A percentile compares a stretch with the other conserved stretches of the same genome.
phyloP scores from a whole-genome alignment of 2,329 filamentous ascomycete genomes.

The Fusarium albosuccineum region DNA sequence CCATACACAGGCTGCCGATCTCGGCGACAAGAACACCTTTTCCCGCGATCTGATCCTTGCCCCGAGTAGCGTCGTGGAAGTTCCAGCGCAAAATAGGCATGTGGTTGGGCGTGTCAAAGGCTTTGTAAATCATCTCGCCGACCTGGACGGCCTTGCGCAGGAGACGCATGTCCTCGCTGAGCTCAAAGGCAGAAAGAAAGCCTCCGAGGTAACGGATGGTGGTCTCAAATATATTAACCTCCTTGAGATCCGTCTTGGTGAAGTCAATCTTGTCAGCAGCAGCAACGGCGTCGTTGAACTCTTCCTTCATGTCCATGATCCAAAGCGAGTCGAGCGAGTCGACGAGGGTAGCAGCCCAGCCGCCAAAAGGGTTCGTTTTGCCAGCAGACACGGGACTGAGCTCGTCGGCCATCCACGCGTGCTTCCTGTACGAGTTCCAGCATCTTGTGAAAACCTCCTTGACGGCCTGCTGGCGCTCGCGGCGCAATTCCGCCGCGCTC shows the following conservation, averaged over 20 bases:
- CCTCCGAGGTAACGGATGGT: conserved; percentile 79
- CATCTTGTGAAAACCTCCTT: conserved; percentile 54
- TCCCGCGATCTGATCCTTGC: conserved; percentile 47
- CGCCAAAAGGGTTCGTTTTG: conserved; percentile 70
- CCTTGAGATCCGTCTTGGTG: conserved; percentile 58
- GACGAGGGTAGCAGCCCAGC: conserved; percentile 77
- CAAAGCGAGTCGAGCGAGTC: conserved; percentile 78
- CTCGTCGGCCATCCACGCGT: conserved; percentile 76
- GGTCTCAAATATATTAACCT: conserved; percentile 78
- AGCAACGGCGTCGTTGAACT: conserved; percentile 74
- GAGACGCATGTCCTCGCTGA: conserved; percentile 69
- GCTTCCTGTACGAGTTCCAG: conserved; percentile 71
- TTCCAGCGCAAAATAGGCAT: conserved; percentile 69
- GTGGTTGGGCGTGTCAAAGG: conserved; percentile 77
- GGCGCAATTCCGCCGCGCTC: conserved; percentile 47
- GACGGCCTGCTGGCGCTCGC: conserved; percentile 55
- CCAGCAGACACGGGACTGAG: conserved; percentile 68
- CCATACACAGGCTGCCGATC: conserved; percentile 76
- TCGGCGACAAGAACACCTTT: conserved; percentile 59
- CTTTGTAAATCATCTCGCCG: conserved; percentile 73
- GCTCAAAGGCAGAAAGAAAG: conserved; percentile 76
- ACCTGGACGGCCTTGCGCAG: conserved; percentile 73
- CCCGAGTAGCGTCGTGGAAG: conserved; percentile 55
- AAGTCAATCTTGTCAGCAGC: conserved; percentile 73
- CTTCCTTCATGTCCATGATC: conserved; percentile 76